A percentile compares a stretch with the other conserved stretches of the same genome.
These are phyloP conservation scores for Quercus aquifolioides DNA, from an alignment of 306 rosid species.

Conservation along the genomic window DNA sequence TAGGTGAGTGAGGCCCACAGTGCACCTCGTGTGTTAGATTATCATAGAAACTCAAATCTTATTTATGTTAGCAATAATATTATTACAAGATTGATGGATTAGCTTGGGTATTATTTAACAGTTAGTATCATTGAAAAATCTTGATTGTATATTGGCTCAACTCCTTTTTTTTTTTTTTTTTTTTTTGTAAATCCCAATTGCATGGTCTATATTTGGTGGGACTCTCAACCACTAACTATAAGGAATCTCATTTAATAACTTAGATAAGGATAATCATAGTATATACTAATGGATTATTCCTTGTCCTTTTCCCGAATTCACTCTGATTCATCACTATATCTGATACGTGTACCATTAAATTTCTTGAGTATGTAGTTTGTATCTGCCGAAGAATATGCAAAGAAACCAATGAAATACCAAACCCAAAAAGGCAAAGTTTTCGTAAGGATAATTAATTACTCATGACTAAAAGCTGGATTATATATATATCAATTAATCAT, in stretches of 20 bases:
- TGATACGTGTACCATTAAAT: background rate
- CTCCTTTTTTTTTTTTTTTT: background rate
- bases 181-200: conserved; percentile 1
- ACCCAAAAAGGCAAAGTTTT: too few relatives aligned
- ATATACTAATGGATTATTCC: background rate
- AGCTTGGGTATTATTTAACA: background rate
- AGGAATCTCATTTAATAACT: background rate
- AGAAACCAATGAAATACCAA: background rate
- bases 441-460: too few relatives aligned
- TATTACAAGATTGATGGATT: conserved; percentile 6
- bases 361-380: background rate
- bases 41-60: background rate
- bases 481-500: background rate
- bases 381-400: background rate
- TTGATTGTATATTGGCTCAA: background rate
- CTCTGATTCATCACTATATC: background rate
- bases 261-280: background rate
- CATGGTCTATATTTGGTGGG: conserved; percentile 3
- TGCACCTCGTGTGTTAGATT: background rate
- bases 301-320: background rate
- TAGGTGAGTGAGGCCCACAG: background rate
- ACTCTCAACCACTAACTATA: conserved; percentile 22
- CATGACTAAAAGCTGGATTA: background rate
- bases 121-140: background rate
- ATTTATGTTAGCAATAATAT: background rate